phyloP scores from a whole-genome alignment of 331 rosid species.

The Malus hybrid region DNA sequence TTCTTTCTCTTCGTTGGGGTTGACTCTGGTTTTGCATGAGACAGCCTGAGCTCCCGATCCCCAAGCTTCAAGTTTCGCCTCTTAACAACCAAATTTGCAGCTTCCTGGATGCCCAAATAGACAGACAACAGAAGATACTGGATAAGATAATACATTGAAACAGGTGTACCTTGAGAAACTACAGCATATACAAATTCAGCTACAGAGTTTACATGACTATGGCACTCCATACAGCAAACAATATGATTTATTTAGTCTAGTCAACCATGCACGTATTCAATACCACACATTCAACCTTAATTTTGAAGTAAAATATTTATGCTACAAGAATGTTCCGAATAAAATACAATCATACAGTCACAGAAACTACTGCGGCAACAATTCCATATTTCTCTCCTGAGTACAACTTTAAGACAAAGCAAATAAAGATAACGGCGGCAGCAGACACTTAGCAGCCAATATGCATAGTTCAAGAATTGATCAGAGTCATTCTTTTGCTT shows the following conservation, averaged over 20 bases:
- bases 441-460: not conserved
- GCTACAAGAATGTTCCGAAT: not conserved
- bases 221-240: not conserved
- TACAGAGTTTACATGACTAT: not conserved
- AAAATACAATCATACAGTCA: not conserved
- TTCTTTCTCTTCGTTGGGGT: constrained; percentile 47
- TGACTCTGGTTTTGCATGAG: constrained; percentile 42
- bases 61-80: constrained; percentile 63
- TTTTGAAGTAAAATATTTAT: not conserved
- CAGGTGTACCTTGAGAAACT: not conserved
- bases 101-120: constrained; percentile 48
- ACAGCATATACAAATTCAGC: not conserved
- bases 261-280: not conserved
- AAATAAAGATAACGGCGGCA: not conserved
- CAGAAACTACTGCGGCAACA: not conserved
- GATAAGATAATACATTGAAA: not conserved
- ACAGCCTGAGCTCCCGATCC: constrained; percentile 59
- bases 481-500: not conserved
- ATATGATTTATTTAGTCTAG: not conserved
- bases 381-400: not conserved
- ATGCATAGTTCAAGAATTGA: not conserved
- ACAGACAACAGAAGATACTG: not conserved
- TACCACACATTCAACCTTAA: not conserved
- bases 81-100: constrained; percentile 46
- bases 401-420: not conserved